Evolutionary conservation across 1,139 yeast species (phyloP).

Genomic region (Nakaseomyces nivariensis): DNA sequence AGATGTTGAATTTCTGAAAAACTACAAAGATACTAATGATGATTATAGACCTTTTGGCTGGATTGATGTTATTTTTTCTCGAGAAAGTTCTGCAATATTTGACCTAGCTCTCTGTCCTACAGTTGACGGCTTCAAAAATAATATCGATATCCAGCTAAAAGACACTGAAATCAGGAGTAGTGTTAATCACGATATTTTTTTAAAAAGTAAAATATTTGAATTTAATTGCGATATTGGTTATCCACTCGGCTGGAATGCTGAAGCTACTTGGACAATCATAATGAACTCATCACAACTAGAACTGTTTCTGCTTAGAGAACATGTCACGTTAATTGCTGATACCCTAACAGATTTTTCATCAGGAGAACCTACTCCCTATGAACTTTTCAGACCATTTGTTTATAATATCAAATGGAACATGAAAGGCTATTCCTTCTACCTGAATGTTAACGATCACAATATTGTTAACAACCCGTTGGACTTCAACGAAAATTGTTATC

Average conservation of each 20-base stretch:
- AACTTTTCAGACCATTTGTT: constrained; percentile 59
- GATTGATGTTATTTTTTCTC: constrained; percentile 62
- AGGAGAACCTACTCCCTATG: constrained; percentile 67
- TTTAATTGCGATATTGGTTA: constrained; percentile 50
- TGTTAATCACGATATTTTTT: constrained; percentile 76
- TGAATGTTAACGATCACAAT: constrained; percentile 79
- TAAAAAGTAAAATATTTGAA: constrained; percentile 51
- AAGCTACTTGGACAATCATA: constrained; percentile 56
- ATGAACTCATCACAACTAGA: constrained; percentile 45
- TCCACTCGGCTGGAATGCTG: constrained; percentile 78
- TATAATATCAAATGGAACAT: constrained; percentile 55
- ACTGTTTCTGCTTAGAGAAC: constrained; percentile 73
- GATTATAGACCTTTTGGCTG: constrained; percentile 67
- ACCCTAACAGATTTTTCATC: constrained; percentile 65
- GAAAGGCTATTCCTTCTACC: constrained; percentile 46
- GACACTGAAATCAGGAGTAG: constrained; percentile 67
- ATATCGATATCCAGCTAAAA: constrained; percentile 39
- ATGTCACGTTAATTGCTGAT: constrained; percentile 64
- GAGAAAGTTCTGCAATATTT: constrained; percentile 41
- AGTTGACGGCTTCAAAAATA: constrained; percentile 50
- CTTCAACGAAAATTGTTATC: constrained; percentile 64
- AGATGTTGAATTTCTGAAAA: constrained; percentile 37
- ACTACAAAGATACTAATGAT: constrained; percentile 30
- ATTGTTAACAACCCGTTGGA: constrained; percentile 85
- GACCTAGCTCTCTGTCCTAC: constrained; percentile 47